Base-by-base conservation (phyloP, 306 rosid species). In the Cucurbita ficifolia region DNA sequence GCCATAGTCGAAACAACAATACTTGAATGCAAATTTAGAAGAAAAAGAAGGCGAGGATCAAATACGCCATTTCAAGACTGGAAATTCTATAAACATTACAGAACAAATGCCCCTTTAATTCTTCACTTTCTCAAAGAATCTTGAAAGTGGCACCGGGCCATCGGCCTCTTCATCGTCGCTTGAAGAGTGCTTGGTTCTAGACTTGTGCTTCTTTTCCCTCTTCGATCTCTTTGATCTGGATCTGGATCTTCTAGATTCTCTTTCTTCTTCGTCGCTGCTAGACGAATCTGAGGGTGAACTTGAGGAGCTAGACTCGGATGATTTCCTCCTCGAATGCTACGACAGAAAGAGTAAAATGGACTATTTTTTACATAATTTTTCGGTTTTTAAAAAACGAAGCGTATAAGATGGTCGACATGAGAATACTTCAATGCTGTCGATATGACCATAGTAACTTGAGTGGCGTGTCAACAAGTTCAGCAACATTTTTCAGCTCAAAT, bases 131-230 rank as follows among this genome's bases (percentile, higher is more conserved):
- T 83, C 96, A 74, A 95, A 95, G 85, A 95, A 95, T 86, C 86
- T 88, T 36, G 97, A 95, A 58, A 95, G 99, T 53, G 89, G 96
- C 74, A 91, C 89, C 5, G 97, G 99, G 16, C 99, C 99, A 33
- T 67, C 87, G 12, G 76, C 85, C 81, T 74, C 81, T 61, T 86
- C 95, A 4, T 77, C 65, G 10, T 76, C 88, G 7, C 82, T 74
- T 36, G 85, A 79, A 70, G 83, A 67, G 81, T 76, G 85, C 88
- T 89, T 94, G 82, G 79, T 76, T 80, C 82, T 89, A 48, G 92
- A 86, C 85, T 81, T 90, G 68, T 42, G 87, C 83, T 82, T 94
- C 88, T 87, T 90, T 76, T 90, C 97, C 91, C 85, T 89, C 86
- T 85, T 91, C 35, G 89, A 75, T 80, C 88, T 88, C 88, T 82